Evolutionary conservation across 305 asterid genomes (phyloP).

Genomic region (Euphrasia arctica): DNA sequence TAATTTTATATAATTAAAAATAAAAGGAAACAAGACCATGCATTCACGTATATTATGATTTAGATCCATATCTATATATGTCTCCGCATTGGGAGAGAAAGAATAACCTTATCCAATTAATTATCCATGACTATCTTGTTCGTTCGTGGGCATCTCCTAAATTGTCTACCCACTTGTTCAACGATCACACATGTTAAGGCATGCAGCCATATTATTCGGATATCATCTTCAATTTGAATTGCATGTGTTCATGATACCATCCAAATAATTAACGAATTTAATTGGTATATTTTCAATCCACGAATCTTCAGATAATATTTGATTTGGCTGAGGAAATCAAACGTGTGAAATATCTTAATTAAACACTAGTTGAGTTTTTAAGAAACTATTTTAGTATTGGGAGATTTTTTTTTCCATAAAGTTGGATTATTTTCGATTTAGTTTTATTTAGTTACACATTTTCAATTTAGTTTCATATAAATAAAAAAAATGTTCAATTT

Average conservation of each 20-base stretch:
- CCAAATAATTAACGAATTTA: slow-evolving; percentile 10
- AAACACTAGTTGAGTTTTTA: no score
- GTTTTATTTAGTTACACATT: no score
- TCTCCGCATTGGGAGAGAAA: slow-evolving; percentile 25
- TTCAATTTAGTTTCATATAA: no score
- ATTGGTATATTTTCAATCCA: slow-evolving; percentile 26
- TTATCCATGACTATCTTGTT: slow-evolving; percentile 34
- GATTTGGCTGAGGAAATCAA: slow-evolving; percentile 13
- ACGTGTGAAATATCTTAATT: slow-evolving; percentile 2
- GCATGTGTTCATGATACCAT: slow-evolving; percentile 3
- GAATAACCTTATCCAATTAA: slow-evolving; percentile 31
- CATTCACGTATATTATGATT: background rate
- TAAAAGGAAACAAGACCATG: background rate
- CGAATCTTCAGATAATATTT: slow-evolving; percentile 24
- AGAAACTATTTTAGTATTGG: no score
- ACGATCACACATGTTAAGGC: slow-evolving; percentile 11
- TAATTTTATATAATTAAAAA: no score
- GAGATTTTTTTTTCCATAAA: no score
- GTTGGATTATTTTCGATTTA: no score
- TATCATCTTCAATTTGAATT: slow-evolving; percentile 21
- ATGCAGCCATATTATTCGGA: slow-evolving; percentile 28
- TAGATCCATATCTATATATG: slow-evolving; percentile 12
- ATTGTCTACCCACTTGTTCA: slow-evolving; percentile 11
- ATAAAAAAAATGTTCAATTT: no score
- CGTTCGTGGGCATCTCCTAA: slow-evolving; percentile 20